These are phyloP conservation scores for Globisporangium rhizosaccharum DNA, from an alignment of 352 stramenopile species.

Conservation along the genomic window DNA sequence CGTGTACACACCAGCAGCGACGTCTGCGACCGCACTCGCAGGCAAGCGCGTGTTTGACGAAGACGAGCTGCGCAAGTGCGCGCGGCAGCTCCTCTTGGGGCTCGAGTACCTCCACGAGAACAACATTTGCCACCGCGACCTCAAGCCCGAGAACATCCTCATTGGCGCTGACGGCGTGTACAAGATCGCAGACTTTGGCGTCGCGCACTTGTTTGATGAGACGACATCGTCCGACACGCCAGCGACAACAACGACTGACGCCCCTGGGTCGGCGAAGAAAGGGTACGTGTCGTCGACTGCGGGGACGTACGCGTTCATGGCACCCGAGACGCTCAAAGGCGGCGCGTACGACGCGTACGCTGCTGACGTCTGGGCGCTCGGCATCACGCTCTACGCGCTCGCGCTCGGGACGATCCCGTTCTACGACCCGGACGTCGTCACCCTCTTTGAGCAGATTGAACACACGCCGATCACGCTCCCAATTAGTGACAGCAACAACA, in stretches of 20 bases:
- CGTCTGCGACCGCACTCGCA: too few relatives aligned
- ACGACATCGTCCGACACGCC: background rate
- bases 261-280: constrained; percentile 32
- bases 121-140: constrained; percentile 81
- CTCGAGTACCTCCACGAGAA: constrained; percentile 84
- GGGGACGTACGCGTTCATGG: constrained; percentile 85
- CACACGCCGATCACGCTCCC: constrained; percentile 34
- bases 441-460: constrained; percentile 83
- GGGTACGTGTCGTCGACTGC: constrained; percentile 75
- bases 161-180: constrained; percentile 55
- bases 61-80: constrained; percentile 47
- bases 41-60: constrained; percentile 33
- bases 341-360: constrained; percentile 75
- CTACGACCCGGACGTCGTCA: constrained; percentile 72
- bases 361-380: constrained; percentile 85
- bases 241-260: background rate
- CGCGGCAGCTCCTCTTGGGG: constrained; percentile 68
- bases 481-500: constrained; percentile 21
- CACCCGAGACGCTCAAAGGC: constrained; percentile 72
- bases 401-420: constrained; percentile 81
- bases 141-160: constrained; percentile 86
- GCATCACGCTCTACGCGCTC: constrained; percentile 79
- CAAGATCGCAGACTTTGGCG: constrained; percentile 86
- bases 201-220: constrained; percentile 79
- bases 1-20: constrained; percentile 33